phyloP scores from a whole-genome alignment of 495 filamentous ascomycete species.

The Aspergillus ellipticus region DNA sequence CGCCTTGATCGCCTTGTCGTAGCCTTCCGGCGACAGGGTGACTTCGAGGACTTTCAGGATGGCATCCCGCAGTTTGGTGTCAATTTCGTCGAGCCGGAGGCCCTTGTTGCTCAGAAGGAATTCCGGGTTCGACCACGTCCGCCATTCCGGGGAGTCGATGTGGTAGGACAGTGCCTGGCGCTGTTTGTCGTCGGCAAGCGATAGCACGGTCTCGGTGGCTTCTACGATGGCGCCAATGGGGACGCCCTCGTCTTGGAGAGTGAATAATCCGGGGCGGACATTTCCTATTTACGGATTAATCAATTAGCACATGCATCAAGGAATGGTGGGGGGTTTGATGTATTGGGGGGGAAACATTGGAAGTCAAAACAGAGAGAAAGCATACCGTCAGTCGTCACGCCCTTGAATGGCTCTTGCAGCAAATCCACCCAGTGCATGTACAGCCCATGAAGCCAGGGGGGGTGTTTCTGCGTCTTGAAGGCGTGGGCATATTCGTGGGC shows the following conservation, averaged over 20 bases:
- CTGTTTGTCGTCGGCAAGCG: conserved; percentile 45
- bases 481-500: conserved; percentile 59
- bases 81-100: conserved; percentile 60
- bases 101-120: conserved; percentile 61
- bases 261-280: conserved; percentile 54
- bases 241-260: conserved; percentile 57
- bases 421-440: conserved; percentile 65
- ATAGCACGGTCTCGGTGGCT: conserved; percentile 41
- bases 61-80: conserved; percentile 35
- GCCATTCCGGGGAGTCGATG: conserved; percentile 68
- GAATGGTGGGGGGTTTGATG: not conserved
- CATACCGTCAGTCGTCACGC: conserved; percentile 65
- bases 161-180: conserved; percentile 48
- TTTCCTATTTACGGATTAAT: conserved; percentile 34
- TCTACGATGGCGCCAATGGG: conserved; percentile 53
- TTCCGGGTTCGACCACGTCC: conserved; percentile 74
- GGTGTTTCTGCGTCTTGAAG: conserved; percentile 55
- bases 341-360: not conserved
- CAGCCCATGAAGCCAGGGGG: conserved; percentile 65
- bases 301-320: conserved; percentile 3
- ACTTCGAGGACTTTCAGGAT: conserved; percentile 51
- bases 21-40: conserved; percentile 64
- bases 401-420: conserved; percentile 65
- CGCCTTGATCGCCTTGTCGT: conserved; percentile 62
- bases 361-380: not conserved